phyloP scores from a whole-genome alignment of 2,329 filamentous ascomycete species.

The Nothophoma quercina region DNA sequence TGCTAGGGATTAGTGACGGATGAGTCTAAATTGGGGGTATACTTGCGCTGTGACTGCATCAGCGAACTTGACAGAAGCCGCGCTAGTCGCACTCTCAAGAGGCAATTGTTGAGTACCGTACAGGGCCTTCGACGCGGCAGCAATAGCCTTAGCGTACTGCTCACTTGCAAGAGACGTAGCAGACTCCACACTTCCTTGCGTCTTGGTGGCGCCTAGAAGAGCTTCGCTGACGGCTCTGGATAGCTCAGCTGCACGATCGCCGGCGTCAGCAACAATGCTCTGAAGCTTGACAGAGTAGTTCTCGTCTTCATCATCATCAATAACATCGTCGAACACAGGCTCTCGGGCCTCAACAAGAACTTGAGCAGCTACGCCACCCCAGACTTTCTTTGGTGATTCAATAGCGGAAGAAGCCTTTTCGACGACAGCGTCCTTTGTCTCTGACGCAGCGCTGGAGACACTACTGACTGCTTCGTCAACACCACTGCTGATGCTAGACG shows the following conservation, averaged over 20 bases:
- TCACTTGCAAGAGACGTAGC: constrained; percentile 63
- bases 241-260: constrained; percentile 61
- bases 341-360: constrained; percentile 56
- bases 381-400: constrained; percentile 58
- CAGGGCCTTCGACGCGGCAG: constrained; percentile 64
- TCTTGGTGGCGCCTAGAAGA: constrained; percentile 55
- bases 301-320: constrained; percentile 56
- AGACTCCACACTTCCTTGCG: constrained; percentile 58
- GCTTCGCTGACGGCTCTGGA: constrained; percentile 66
- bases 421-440: constrained; percentile 28
- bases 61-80: constrained; percentile 62
- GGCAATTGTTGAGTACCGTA: constrained; percentile 58
- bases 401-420: constrained; percentile 36
- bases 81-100: constrained; percentile 57
- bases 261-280: constrained; percentile 59
- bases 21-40: constrained; percentile 10
- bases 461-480: constrained; percentile 23
- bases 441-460: constrained; percentile 27
- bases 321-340: constrained; percentile 59
- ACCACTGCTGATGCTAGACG: constrained; percentile 25
- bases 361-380: constrained; percentile 62
- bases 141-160: constrained; percentile 64
- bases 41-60: constrained; percentile 65
- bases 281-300: constrained; percentile 61
- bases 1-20: constrained; percentile 32